Conservation (phyloP, 169 alveolate species). For the Fabrea salina region DNA sequence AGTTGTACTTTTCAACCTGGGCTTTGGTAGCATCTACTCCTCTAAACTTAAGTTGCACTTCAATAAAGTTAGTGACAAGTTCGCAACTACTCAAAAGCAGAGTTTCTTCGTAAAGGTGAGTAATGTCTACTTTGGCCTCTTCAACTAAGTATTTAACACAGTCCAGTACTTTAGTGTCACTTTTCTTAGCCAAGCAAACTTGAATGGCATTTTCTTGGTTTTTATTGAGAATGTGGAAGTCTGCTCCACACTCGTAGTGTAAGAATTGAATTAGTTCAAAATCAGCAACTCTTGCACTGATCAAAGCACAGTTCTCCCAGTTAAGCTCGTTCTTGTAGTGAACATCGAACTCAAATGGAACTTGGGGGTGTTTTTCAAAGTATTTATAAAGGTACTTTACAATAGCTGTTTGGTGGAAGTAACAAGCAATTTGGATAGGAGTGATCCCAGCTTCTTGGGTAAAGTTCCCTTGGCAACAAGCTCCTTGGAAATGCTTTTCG, state of each 20-base stretch:
- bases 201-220: background rate
- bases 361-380: background rate
- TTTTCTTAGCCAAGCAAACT: background rate
- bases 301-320: background rate
- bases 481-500: background rate
- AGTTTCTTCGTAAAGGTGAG: constrained; percentile 22
- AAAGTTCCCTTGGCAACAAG: background rate
- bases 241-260: background rate
- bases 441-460: background rate
- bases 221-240: background rate
- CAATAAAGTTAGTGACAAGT: too few species aligned
- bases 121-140: background rate
- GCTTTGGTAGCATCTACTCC: too few species aligned
- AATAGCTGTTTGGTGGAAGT: background rate
- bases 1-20: too few species aligned
- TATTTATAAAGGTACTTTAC: background rate
- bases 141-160: constrained; percentile 18
- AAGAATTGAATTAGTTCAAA: background rate
- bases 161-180: too few species aligned
- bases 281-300: background rate
- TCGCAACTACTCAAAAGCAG: too few species aligned
- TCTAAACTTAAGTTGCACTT: too few species aligned
- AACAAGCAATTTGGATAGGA: background rate
- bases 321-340: background rate
- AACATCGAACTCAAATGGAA: background rate